Evolutionary conservation across 176 grass and related monocot species (phyloP).

Genomic region (Avena eriantha): DNA sequence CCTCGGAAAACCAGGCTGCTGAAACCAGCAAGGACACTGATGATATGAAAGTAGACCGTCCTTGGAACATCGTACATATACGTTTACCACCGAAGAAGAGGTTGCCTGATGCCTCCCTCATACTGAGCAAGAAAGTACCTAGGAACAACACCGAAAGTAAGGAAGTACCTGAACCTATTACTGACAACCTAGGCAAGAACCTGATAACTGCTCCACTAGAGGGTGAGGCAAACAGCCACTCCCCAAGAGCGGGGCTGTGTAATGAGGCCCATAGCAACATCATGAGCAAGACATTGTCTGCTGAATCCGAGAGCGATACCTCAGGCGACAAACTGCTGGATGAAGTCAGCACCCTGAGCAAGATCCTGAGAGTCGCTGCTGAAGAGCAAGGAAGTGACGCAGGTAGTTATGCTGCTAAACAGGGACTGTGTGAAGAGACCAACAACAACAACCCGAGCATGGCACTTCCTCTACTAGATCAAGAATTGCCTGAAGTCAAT

Average conservation of each 20-base stretch:
- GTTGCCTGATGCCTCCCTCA: background rate
- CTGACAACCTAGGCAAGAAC: background rate
- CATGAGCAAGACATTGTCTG: slow-evolving; percentile 1
- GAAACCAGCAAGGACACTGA: slow-evolving; percentile 27
- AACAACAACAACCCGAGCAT: slow-evolving; percentile 7
- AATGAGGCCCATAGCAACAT: slow-evolving; percentile 16
- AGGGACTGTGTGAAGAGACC: slow-evolving; percentile 26
- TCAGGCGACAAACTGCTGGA: slow-evolving; percentile 25
- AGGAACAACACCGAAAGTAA: background rate
- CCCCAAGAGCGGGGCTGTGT: background rate
- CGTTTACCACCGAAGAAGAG: slow-evolving; percentile 41
- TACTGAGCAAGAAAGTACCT: background rate
- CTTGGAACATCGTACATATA: slow-evolving; percentile 39
- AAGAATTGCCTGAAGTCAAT: background rate
- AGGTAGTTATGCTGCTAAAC: slow-evolving; percentile 1
- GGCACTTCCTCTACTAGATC: slow-evolving; percentile 5
- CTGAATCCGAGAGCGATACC: slow-evolving; percentile 15
- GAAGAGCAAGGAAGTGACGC: slow-evolving; percentile 24
- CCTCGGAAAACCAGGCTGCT: slow-evolving; percentile 36
- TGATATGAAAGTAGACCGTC: slow-evolving; percentile 22
- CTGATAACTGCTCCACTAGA: background rate
- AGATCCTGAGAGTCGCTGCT: background rate
- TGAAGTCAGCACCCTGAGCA: background rate
- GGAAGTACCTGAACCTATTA: slow-evolving; percentile 15
- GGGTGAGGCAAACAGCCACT: slow-evolving; percentile 4